These are phyloP conservation scores for Pyrenopolyporus hunteri DNA, from an alignment of 495 filamentous ascomycete species.

Conservation along the genomic window DNA sequence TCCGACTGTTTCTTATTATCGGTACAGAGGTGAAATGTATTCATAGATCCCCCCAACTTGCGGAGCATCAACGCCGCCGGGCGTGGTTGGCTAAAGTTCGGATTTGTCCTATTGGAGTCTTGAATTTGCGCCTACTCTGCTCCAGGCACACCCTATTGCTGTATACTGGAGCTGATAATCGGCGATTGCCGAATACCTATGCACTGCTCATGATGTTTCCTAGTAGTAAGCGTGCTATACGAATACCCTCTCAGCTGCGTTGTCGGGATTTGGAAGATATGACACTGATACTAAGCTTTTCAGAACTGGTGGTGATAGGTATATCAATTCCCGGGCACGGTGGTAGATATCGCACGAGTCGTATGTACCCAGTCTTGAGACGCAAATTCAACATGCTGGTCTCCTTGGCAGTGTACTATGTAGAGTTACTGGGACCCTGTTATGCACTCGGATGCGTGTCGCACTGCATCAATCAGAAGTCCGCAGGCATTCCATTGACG, in stretches of 20 bases:
- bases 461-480: conserved; percentile 24
- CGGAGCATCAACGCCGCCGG: neutral
- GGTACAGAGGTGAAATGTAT: too few species aligned
- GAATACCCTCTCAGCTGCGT: conserved; percentile 7
- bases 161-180: conserved; percentile 36
- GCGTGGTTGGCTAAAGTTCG: conserved; percentile 13
- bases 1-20: conserved; percentile 18
- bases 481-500: conserved; percentile 35
- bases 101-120: conserved; percentile 2
- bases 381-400: conserved; percentile 26
- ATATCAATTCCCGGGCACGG: conserved; percentile 25
- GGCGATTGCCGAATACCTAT: conserved; percentile 24
- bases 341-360: conserved; percentile 21
- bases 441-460: conserved; percentile 29
- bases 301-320: conserved; percentile 16
- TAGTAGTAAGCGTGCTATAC: conserved; percentile 29
- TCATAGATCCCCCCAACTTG: neutral
- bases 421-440: conserved; percentile 8
- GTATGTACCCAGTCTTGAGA: neutral
- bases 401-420: conserved; percentile 32
- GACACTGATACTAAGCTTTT: conserved; percentile 30
- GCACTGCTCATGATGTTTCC: conserved; percentile 8
- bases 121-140: neutral
- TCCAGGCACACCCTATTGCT: conserved; percentile 22
- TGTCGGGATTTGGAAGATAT: conserved; percentile 24